Evolutionary conservation across 164 flowering plant species (phyloP), one percentile per base, ranked within the genome.

Genomic region (Stephania cephalantha): DNA sequence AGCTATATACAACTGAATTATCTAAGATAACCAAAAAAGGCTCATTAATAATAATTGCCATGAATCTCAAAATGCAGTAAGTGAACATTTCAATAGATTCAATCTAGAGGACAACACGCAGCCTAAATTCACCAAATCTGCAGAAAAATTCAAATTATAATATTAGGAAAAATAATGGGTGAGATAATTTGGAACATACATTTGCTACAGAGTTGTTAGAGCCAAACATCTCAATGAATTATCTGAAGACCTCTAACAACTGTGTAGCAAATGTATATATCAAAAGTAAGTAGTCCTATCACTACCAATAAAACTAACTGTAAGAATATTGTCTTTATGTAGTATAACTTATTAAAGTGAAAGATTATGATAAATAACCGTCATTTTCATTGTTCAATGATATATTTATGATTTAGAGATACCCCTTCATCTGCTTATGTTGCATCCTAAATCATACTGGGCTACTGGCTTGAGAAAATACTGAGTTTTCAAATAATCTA

Each of bases 401-500:
- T 61, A n/a, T 7, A 17, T 61, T 15, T 17, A 13, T 55, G 65
- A 17, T 58, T 58, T 18, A 58, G 53, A 48, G 53, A 48, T 48
- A 48, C 12, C 12, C 55, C 55, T 9, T 10, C 12, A 9, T 9
- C 66, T 17, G 66, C 65, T 61, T 15, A 9, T 61, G 66, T n/a
- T 61, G 66, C 66, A 15, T 50, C 25, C 66, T 61, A 20, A 61
- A 25, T 58, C 20, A 1, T 25, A 25, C 25, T 25, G 25, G 25
- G 25, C 25, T 0, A 76, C 69, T 72, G 76, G 52, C 70, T 53
- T 61, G 66, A 20, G 0, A 20, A 61, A 18, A 18, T n/a, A 61
- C 66, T 61, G 66, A 61, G 2, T 61, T 61, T 9, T n/a, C n/a
- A 50, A 50, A 61, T 61, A 5, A 61, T 18, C 20, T 84, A 92